These are phyloP conservation scores for Talaromyces sp. DNA, from an alignment of 2,329 filamentous ascomycete genomes.

Conservation along the genomic window DNA sequence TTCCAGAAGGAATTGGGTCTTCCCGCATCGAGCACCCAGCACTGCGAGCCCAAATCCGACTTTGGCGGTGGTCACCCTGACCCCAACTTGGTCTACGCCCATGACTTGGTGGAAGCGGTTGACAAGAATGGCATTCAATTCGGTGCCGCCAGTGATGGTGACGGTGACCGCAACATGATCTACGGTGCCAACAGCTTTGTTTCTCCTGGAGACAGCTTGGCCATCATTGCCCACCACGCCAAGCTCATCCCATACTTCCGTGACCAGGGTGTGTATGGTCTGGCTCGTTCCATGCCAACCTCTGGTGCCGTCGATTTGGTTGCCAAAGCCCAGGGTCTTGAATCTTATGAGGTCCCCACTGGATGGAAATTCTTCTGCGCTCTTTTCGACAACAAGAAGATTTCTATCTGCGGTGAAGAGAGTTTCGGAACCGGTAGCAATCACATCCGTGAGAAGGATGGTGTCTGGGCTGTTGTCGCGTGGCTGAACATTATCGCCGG, in stretches of 20 bases:
- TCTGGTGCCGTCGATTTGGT: slow-evolving; percentile 93
- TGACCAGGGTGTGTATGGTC: slow-evolving; percentile 91
- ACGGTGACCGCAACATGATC: slow-evolving; percentile 99
- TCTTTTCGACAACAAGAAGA: slow-evolving; percentile 88
- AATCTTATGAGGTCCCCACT: slow-evolving; percentile 94
- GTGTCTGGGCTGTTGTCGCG: slow-evolving; percentile 92
- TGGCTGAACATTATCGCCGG: slow-evolving; percentile 99
- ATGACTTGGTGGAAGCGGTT: slow-evolving; percentile 88
- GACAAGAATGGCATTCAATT: slow-evolving; percentile 91
- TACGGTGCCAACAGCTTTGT: slow-evolving; percentile 96
- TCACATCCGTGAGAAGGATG: slow-evolving; percentile 98
- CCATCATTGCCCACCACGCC: slow-evolving; percentile 96
- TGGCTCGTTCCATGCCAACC: slow-evolving; percentile 96
- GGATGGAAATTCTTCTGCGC: slow-evolving; percentile 99
- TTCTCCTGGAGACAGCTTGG: slow-evolving; percentile 92
- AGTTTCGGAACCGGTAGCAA: slow-evolving; percentile 97
- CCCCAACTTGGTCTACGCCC: slow-evolving; percentile 94
- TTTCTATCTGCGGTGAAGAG: slow-evolving; percentile 98
- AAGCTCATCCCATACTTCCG: slow-evolving; percentile 97
- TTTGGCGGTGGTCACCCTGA: slow-evolving; percentile 97
- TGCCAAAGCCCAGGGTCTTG: slow-evolving; percentile 85
- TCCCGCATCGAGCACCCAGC: slow-evolving; percentile 72
- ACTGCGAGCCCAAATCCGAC: slow-evolving; percentile 87
- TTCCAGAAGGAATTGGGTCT: slow-evolving; percentile 92
- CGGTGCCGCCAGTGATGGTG: slow-evolving; percentile 91